Evolutionary conservation across 108 stramenopile genomes (phyloP).

Genomic region (Skeletonema potamos): DNA sequence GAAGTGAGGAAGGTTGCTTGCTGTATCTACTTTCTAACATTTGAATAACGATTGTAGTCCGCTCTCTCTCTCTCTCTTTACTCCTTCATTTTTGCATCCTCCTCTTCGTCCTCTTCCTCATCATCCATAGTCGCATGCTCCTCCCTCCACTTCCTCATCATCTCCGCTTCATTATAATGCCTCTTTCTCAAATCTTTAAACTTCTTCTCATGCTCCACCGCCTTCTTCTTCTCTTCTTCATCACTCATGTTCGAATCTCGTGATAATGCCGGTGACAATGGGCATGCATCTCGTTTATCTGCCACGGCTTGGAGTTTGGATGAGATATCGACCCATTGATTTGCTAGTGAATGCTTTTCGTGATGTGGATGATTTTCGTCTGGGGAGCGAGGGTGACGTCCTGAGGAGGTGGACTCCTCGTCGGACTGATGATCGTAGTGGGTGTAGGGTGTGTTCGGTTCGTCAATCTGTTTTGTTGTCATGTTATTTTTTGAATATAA

Average conservation of each 20-base stretch:
- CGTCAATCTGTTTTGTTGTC: constrained; percentile 65
- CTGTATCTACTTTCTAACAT: neutral
- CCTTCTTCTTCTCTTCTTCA: constrained; percentile 48
- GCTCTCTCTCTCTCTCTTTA: constrained; percentile 6
- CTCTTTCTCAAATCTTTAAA: constrained; percentile 79
- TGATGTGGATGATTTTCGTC: constrained; percentile 37
- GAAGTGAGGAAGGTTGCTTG: neutral
- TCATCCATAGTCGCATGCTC: constrained; percentile 59
- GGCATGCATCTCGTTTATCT: constrained; percentile 51
- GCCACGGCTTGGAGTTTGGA: constrained; percentile 75
- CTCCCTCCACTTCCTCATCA: constrained; percentile 65
- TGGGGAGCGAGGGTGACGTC: constrained; percentile 51
- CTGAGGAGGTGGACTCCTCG: constrained; percentile 57
- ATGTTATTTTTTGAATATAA: neutral
- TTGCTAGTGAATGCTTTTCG: constrained; percentile 5
- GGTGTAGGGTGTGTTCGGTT: constrained; percentile 85
- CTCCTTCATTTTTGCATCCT: constrained; percentile 24
- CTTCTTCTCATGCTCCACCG: constrained; percentile 53
- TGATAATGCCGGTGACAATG: constrained; percentile 36
- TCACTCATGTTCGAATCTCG: constrained; percentile 25
- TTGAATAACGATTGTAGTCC: neutral
- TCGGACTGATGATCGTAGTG: constrained; percentile 76
- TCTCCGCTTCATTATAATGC: constrained; percentile 90
- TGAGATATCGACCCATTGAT: constrained; percentile 61
- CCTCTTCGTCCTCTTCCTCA: constrained; percentile 56